A percentile compares a stretch with the other conserved stretches of the same genome.
Evolutionary conservation across 371 early-diverging fungal species (phyloP).

Genomic region (Mortierella sp.): DNA sequence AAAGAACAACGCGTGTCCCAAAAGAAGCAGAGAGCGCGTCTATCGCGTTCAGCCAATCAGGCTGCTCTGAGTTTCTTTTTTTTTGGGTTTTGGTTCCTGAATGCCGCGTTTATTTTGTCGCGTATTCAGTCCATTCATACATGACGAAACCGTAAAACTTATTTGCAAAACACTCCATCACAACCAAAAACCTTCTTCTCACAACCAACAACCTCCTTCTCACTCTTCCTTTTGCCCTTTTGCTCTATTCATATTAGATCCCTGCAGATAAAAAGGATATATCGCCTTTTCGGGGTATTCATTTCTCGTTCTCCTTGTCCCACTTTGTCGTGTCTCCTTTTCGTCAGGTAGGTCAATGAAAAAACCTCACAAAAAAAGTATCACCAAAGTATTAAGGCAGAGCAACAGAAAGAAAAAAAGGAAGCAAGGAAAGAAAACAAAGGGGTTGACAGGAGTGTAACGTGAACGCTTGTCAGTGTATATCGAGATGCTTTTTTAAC

Average conservation of each 20-base stretch:
- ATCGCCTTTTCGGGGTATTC: background rate
- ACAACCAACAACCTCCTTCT: background rate
- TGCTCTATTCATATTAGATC: background rate
- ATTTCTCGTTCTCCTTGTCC: background rate
- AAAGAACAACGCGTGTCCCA: background rate
- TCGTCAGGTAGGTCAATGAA: background rate
- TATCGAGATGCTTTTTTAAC: background rate
- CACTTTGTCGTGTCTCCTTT: background rate
- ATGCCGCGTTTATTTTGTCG: no score
- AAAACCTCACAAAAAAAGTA: background rate
- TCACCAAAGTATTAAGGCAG: no score
- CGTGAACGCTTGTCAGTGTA: background rate
- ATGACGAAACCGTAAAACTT: no score
- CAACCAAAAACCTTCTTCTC: background rate
- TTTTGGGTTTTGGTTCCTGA: background rate
- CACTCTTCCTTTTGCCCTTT: background rate
- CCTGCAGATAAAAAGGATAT: background rate
- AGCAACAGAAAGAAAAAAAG: background rate
- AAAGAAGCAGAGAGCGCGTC: background rate
- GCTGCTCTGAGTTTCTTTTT: background rate
- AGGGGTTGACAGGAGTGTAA: background rate
- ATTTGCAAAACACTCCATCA: background rate
- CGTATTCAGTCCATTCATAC: no score
- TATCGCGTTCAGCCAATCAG: background rate
- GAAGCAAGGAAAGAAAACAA: no score